Evolutionary conservation across 2,329 filamentous ascomycete genomes (phyloP), one percentile per base, ranked within the genome.

Genomic region (Parasarocladium wereldwijsianum): DNA sequence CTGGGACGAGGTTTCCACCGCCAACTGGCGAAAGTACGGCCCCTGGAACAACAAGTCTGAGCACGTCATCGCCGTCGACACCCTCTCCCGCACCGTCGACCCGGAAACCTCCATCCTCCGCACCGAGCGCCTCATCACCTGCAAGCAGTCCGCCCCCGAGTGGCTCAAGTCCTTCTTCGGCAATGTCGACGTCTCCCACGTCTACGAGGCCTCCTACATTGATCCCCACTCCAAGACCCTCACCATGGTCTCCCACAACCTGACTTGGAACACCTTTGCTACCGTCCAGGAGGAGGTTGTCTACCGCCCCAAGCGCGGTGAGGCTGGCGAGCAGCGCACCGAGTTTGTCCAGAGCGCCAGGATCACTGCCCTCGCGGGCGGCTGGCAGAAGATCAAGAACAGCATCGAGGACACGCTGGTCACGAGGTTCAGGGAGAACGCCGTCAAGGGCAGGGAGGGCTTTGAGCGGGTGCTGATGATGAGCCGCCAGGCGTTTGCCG

Each of bases 41-140:
- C 87, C 87, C 13, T 96, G 90, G 87, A 98, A 98, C 63, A 81
- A 94, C 55, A 90, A 93, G 60, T 86, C 82, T n/a, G 83, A 85
- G 23, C 90, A 98, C 56, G 90, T 98, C 41, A 75, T 92, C 41
- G 86, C 84, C 41, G 90, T 96, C 47, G 90, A 98, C 60, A 96
- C 87, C 10, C 58, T 98, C 44, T 78, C 75, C 31, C 81, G 90
- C 26, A 41, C 42, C 29, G 61, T 74, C 51, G 66, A 73, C 43
- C 50, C 61, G 2, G 50, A 49, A 14, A 72, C 69, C 9, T 69
- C 69, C 40, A 68, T 74, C 45, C 63, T 74, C 34, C 65, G 66
- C 38, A 73, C 68, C 17, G 69, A 73, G 43, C 66, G 69, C 24
- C 60, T 74, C 41, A 74, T 74, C 51, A 70, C 66, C 35, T 73